phyloP scores from a whole-genome alignment of 2,329 filamentous ascomycete genomes.

The Blumeriella jaapii region DNA sequence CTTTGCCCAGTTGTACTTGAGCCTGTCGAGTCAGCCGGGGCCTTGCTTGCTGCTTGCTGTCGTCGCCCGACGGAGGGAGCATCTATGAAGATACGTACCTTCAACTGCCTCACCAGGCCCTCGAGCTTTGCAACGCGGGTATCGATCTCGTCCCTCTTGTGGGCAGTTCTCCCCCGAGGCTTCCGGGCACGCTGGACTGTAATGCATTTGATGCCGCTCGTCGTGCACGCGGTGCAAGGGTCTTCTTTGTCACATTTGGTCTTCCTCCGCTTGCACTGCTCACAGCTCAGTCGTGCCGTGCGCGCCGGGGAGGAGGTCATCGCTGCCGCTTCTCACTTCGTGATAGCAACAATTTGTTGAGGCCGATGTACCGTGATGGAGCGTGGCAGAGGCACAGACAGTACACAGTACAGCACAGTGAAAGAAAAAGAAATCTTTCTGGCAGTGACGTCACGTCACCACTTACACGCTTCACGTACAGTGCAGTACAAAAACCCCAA shows the following conservation, averaged over 20 bases:
- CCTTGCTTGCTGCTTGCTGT: too few species aligned
- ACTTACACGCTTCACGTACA: too few species aligned
- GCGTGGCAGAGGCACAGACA: too few species aligned
- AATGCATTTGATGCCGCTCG: slow-evolving; percentile 2
- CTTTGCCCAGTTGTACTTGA: slow-evolving; percentile 1
- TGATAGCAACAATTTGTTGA: neutral
- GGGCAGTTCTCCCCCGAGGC: slow-evolving; percentile 4
- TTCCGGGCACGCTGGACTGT: slow-evolving; percentile 5
- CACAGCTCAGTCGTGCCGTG: slow-evolving; percentile 5
- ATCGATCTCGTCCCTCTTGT: slow-evolving; percentile 3
- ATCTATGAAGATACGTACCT: neutral
- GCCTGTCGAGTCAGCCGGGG: too few species aligned
- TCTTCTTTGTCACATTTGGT: slow-evolving; percentile 5
- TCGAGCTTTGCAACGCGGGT: slow-evolving; percentile 5
- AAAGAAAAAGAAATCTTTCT: too few species aligned
- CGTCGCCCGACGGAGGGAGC: neutral
- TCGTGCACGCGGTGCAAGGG: slow-evolving; percentile 6
- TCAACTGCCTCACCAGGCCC: slow-evolving; percentile 2
- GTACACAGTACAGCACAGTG: too few species aligned
- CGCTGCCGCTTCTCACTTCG: neutral
- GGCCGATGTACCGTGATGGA: too few species aligned
- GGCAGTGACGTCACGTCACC: too few species aligned
- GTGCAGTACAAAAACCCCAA: too few species aligned
- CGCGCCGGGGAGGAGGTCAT: neutral
- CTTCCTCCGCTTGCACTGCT: slow-evolving; percentile 6